Conservation (phyloP, 257 asterid genomes). For the Ophiorrhiza pumila region DNA sequence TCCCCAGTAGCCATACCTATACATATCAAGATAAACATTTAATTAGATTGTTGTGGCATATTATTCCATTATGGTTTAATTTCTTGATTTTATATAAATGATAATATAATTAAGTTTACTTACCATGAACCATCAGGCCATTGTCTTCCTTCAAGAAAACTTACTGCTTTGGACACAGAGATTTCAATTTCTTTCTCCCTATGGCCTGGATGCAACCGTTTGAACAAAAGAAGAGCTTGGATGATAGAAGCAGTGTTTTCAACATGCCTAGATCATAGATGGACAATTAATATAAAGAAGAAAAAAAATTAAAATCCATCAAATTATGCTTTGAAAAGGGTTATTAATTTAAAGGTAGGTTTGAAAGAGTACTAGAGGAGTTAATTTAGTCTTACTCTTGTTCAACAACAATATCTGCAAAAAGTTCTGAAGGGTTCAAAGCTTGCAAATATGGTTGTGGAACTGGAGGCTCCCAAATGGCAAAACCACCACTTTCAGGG, state of each 20-base stretch:
- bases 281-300: background rate
- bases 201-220: conserved; percentile 58
- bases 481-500: conserved; percentile 36
- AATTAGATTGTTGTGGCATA: too few relatives aligned
- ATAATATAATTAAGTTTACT: too few relatives aligned
- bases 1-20: conserved; percentile 83
- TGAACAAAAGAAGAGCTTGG: conserved; percentile 52
- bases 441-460: conserved; percentile 63
- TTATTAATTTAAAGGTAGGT: background rate
- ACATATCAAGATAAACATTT: too few relatives aligned
- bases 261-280: conserved; percentile 45
- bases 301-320: background rate
- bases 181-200: conserved; percentile 62
- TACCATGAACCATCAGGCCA: conserved; percentile 79
- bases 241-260: conserved; percentile 54
- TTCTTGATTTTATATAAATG: too few relatives aligned
- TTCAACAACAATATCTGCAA: conserved; percentile 75
- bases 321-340: background rate
- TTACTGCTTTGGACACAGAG: conserved; percentile 41
- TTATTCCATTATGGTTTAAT: too few relatives aligned
- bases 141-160: conserved; percentile 52
- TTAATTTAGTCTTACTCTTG: conserved; percentile 48
- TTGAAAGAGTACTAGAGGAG: background rate
- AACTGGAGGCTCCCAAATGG: conserved; percentile 37
- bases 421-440: conserved; percentile 75